A percentile compares a stretch with the other conserved stretches of the same genome.
These are phyloP conservation scores for Vitis rotundifolia DNA, from an alignment of 164 flowering plant genomes.

Conservation along the genomic window DNA sequence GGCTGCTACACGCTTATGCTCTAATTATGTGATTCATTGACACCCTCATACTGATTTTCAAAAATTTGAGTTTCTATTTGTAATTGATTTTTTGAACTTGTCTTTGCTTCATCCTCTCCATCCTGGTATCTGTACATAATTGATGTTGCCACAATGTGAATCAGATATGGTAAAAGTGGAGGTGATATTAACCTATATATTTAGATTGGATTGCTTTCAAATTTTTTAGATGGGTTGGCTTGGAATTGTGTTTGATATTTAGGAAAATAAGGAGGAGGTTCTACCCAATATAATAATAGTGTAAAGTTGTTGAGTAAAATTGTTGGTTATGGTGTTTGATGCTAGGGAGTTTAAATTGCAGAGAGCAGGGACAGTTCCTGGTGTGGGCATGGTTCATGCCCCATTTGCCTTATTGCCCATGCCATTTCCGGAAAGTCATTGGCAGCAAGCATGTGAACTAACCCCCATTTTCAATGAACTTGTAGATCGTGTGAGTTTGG, in stretches of 20 bases:
- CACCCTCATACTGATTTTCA: background rate
- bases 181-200: too few species aligned
- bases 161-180: too few species aligned
- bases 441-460: conserved; percentile 86
- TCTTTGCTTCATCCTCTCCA: too few species aligned
- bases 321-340: conserved; percentile 9
- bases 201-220: background rate
- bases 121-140: too few species aligned
- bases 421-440: conserved; percentile 66
- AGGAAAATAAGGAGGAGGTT: too few species aligned
- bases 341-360: conserved; percentile 31
- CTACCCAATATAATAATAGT: background rate
- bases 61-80: background rate
- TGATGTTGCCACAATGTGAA: too few species aligned
- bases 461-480: conserved; percentile 94
- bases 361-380: conserved; percentile 89
- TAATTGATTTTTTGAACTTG: too few species aligned
- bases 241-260: background rate
- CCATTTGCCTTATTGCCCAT: conserved; percentile 83
- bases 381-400: conserved; percentile 89
- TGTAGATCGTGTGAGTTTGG: conserved; percentile 93
- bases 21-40: background rate
- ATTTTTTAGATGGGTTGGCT: background rate
- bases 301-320: background rate
- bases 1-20: background rate